Base-by-base conservation (phyloP, 2,329 filamentous ascomycete genomes). In the Colletotrichum sp. region DNA sequence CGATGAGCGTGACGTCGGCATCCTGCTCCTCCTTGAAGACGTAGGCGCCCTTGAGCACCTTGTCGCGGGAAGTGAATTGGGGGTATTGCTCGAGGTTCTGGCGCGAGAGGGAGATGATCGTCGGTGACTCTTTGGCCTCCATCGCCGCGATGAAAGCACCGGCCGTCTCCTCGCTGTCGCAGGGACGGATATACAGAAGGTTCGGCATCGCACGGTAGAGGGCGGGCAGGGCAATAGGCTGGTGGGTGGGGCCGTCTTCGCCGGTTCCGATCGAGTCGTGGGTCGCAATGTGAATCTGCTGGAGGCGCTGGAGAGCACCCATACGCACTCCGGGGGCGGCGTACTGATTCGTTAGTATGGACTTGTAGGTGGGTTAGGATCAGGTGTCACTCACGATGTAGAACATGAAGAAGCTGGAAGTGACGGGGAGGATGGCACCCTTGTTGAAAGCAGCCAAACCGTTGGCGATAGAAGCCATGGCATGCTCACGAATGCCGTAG, bases 201-300 rank as follows among this genome's bases (percentile, higher is more conserved):
- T 92, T 92, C 1, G 91, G 91, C 91, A 93, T 93, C 28, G 91
- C 88, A 6, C 92, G 89, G 80, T 91, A 93, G 4, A 93, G 84
- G 0, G 87, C 82, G 12, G 89, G 87, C 1, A 93, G 84, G 44
- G 88, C 91, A 34, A 93, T 88, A 4, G 91, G 91, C 80, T 93
- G 91, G 78, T 93, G 91, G 0, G 91, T 93, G 0, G 91, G 91
- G 0, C 91, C 91, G 77, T 93, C 89, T 77, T 93, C 89, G 2
- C 92, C 91, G 49, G 87, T 90, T 24, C 88, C 91, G 62, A 92
- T 90, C 9, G 86, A 89, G 83, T 93, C 91, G 81, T 93, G 91
- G 0, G 91, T 93, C 2, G 91, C 92, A 36, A 89, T 85, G 79
- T 93, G 91, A 68, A 93, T 92, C 32, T 86, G 84, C 69, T 90